These are phyloP conservation scores for Sophora flavescens DNA, from an alignment of 306 rosid species.

Conservation along the genomic window DNA sequence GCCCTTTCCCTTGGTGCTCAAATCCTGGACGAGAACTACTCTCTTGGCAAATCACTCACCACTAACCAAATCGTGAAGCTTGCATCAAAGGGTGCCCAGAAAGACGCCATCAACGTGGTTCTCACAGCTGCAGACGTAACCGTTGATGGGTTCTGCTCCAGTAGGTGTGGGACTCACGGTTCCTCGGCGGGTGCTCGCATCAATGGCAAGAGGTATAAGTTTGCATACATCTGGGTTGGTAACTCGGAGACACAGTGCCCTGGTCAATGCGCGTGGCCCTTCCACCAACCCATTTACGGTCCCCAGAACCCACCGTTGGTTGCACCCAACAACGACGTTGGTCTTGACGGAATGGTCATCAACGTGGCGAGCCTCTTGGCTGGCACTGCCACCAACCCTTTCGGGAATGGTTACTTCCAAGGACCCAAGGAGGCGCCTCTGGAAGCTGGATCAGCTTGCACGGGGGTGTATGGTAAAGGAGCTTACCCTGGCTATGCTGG, in stretches of 20 bases:
- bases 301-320: slow-evolving; percentile 64
- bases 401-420: slow-evolving; percentile 74
- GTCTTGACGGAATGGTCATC: slow-evolving; percentile 73
- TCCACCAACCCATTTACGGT: slow-evolving; percentile 87
- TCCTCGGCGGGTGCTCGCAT: slow-evolving; percentile 45
- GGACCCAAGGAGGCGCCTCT: slow-evolving; percentile 78
- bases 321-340: slow-evolving; percentile 78
- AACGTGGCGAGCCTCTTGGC: slow-evolving; percentile 75
- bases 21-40: slow-evolving; percentile 54
- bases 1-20: slow-evolving; percentile 49
- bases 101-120: slow-evolving; percentile 61
- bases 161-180: slow-evolving; percentile 68
- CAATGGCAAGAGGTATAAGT: slow-evolving; percentile 49
- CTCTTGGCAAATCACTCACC: slow-evolving; percentile 63
- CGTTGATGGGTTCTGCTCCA: slow-evolving; percentile 65
- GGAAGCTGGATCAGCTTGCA: slow-evolving; percentile 78
- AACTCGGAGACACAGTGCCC: slow-evolving; percentile 78
- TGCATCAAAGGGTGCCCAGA: slow-evolving; percentile 58
- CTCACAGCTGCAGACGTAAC: slow-evolving; percentile 61
- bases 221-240: slow-evolving; percentile 76
- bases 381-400: slow-evolving; percentile 71
- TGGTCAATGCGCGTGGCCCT: slow-evolving; percentile 87
- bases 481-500: slow-evolving; percentile 85
- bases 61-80: slow-evolving; percentile 48
- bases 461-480: slow-evolving; percentile 70